Base-by-base conservation (phyloP, 2,329 filamentous ascomycete species). In the Drechslerella dactyloides region DNA sequence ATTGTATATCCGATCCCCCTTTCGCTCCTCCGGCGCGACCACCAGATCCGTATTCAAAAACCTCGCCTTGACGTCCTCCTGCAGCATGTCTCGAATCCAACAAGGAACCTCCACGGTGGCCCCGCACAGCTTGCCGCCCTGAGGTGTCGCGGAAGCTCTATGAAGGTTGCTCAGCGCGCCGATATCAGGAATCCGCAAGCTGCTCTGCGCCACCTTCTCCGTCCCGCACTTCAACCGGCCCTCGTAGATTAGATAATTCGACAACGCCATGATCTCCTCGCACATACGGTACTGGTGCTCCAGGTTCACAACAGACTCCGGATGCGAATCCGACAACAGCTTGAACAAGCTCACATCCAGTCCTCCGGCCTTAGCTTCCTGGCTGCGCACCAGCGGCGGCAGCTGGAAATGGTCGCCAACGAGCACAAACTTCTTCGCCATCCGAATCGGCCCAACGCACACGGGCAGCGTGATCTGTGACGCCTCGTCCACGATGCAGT, bases 211-310 rank as follows among this genome's bases (percentile, higher is more conserved):
- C 10, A 97, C 87, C 58, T 85, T 83, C 52, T 89, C 84, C 2
- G 88, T 96, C 23, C 94, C 94, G 78, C 94, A 99, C 77, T 94
- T 93, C 40, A 99, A 84, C 37, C 88, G 86, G 2, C 93, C 93
- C n/a, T 88, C 84, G 81, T 99, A 99, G 76, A 99, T 97, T 63
- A 99, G 85, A 0, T 86, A 90, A 79, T 97, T 99, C 74, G 91
- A 96, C 13, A 99, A 84, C 1, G 89, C 85, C 93, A 97, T 97
- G 72, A 99, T 90, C 73, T 99, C 94, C 75, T 94, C 90, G 77
- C 91, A 96, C 94, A 99, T 99, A 73, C 94, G 91, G 78, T 99
- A 99, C 78, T 99, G 94, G 77, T 97, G 92, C 76, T 94, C 92
- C 1, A 99, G 85, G 74, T 90, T 96, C 73, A 96, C 91, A 1